Evolutionary conservation across 225 moss, liverwort and hornwort species (phyloP).

Genomic region (Bryum argenteum): DNA sequence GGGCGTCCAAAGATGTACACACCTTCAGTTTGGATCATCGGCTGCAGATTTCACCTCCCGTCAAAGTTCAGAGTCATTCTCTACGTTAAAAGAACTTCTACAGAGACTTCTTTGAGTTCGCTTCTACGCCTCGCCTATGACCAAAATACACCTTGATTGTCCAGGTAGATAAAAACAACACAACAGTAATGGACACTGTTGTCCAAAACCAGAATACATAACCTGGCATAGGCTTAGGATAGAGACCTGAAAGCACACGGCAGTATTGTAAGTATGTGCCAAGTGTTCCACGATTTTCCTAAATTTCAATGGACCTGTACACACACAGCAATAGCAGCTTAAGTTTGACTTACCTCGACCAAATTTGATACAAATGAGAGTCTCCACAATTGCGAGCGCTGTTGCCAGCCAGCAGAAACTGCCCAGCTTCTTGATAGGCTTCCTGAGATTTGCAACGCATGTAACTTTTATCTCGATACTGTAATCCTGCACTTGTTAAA

Average conservation of each 20-base stretch:
- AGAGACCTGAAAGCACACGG: constrained; percentile 63
- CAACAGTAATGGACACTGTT: constrained; percentile 42
- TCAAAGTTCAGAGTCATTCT: neutral
- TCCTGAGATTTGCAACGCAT: constrained; percentile 43
- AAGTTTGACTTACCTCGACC: constrained; percentile 58
- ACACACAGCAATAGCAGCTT: neutral
- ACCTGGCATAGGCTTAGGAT: constrained; percentile 82
- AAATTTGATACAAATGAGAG: constrained; percentile 87
- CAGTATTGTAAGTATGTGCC: constrained; percentile 19
- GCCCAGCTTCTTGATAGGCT: constrained; percentile 79
- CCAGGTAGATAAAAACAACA: constrained; percentile 71
- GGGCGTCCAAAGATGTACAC: neutral
- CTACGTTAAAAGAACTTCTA: constrained; percentile 7
- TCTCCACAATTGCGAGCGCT: constrained; percentile 73
- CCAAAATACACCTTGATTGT: constrained; percentile 61
- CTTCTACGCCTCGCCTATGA: constrained; percentile 17
- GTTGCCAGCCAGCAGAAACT: constrained; percentile 81
- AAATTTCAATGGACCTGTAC: neutral
- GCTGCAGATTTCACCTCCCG: neutral
- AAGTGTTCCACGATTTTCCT: neutral
- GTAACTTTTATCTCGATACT: neutral
- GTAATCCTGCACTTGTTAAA: neutral
- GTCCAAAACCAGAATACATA: constrained; percentile 92
- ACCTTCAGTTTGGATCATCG: neutral
- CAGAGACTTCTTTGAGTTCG: constrained; percentile 33